Evolutionary conservation across 1,284 basidiomycete genomes (phyloP), one percentile per base, ranked within the genome.

Genomic region (Irpex sp.): DNA sequence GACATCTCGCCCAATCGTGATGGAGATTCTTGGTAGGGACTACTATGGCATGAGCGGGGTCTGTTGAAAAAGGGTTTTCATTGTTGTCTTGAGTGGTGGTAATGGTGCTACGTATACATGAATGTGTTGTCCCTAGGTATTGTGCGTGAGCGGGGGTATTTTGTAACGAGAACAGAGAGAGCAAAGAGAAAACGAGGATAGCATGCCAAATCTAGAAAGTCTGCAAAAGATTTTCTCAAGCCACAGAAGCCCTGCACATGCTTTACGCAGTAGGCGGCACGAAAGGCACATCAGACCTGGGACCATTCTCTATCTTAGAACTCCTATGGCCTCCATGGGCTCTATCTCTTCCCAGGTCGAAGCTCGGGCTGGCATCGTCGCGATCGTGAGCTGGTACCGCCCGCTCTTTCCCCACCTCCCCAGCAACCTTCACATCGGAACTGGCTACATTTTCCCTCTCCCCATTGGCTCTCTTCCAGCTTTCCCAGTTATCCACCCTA

Each of bases 401-500:
- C 40, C n/a, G 40, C 40, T 47, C 40, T 47, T 47, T 11, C n/a
- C 40, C 40, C n/a, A 47, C 40, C n/a, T n/a, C 40, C 40, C 40
- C n/a, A 13, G 13, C n/a, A 11, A 47, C 40, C 40, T 47, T 47
- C 40, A 47, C 40, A n/a, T 47, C 2, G 11, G n/a, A 11, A 13
- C 40, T 2, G 4, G 11, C 40, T 1, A 2, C 2, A 47, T 47
- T 11, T 3, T n/a, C 6, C 40, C 40, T 47, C 11, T 4, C 40
- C n/a, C 40, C 40, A 40, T 9, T 15, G 15, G 49, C 47, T 2
- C 48, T 62, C 61, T 62, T 62, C 61, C 61, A 62, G 5, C 11
- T 37, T 66, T 83, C 79, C 7, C 78, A 76, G 71, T 82, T 82
- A 65, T 83, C 81, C 21, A 82, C 72, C 59, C 76, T 76, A 68